Conservation (phyloP, 495 filamentous ascomycete species). For the Collariella sp. region DNA sequence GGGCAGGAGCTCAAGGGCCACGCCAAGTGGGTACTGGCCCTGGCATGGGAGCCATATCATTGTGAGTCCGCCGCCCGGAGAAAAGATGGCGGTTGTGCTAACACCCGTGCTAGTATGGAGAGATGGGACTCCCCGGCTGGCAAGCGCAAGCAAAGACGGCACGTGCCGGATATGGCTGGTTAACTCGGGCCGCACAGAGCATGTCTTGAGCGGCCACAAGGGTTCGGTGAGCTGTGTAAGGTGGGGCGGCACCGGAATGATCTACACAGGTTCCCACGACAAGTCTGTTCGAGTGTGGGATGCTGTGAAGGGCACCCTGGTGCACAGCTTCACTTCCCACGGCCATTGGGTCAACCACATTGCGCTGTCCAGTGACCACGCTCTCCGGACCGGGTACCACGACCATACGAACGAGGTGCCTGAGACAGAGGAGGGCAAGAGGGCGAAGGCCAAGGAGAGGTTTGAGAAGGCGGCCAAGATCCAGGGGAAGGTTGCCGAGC, state of each 20-base stretch:
- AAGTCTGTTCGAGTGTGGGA: slow-evolving; percentile 92
- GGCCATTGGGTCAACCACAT: slow-evolving; percentile 96
- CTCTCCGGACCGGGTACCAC: slow-evolving; percentile 77
- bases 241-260: slow-evolving; percentile 84
- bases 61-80: slow-evolving; percentile 6
- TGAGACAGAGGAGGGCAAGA: slow-evolving; percentile 56
- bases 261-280: slow-evolving; percentile 64
- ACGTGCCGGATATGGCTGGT: slow-evolving; percentile 87
- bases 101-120: slow-evolving; percentile 42
- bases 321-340: slow-evolving; percentile 72
- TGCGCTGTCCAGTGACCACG: slow-evolving; percentile 86
- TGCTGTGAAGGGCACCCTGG: slow-evolving; percentile 62
- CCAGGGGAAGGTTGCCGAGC: slow-evolving; percentile 69
- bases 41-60: slow-evolving; percentile 95
- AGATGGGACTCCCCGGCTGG: slow-evolving; percentile 66
- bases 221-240: slow-evolving; percentile 79
- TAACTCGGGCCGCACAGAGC: slow-evolving; percentile 65
- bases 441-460: slow-evolving; percentile 67
- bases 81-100: not conserved
- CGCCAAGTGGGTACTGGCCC: slow-evolving; percentile 76
- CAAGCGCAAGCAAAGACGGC: slow-evolving; percentile 82
- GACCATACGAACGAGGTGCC: slow-evolving; percentile 69
- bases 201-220: slow-evolving; percentile 81
- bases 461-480: slow-evolving; percentile 82
- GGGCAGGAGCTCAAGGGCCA: slow-evolving; percentile 81